Conservation (phyloP, 169 alveolate genomes). For the Amoebophrya sp. region DNA sequence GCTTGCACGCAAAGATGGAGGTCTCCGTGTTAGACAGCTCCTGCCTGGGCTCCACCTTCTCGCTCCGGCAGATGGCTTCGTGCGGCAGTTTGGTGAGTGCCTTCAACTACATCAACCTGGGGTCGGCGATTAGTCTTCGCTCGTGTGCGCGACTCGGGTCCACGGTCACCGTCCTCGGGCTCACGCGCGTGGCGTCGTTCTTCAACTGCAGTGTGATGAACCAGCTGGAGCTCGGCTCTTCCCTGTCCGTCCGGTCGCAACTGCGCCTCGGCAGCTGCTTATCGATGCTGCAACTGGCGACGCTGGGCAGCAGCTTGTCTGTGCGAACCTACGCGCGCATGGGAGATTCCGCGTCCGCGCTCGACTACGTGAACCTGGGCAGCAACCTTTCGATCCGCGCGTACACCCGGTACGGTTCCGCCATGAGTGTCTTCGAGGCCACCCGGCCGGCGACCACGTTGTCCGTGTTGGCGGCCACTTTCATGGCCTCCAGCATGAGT, state of each 20-base stretch:
- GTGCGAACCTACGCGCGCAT: background rate
- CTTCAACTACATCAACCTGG: slow-evolving; percentile 24
- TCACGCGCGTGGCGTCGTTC: background rate
- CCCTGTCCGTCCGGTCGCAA: background rate
- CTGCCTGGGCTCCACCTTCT: background rate
- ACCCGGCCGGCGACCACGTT: slow-evolving; percentile 10
- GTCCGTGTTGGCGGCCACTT: background rate
- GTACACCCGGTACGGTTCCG: background rate
- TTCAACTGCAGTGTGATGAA: background rate
- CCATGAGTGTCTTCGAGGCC: background rate
- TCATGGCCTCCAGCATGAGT: background rate
- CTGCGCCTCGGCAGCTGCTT: background rate
- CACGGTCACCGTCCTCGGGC: background rate
- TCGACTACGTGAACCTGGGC: slow-evolving; percentile 21
- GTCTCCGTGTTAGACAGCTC: background rate
- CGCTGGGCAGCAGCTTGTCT: background rate
- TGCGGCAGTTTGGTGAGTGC: background rate
- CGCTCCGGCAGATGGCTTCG: background rate
- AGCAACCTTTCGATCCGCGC: slow-evolving; percentile 25
- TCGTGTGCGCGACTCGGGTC: background rate
- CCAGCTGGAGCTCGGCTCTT: background rate
- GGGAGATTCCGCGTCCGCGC: background rate
- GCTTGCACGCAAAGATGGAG: background rate
- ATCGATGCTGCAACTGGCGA: background rate
- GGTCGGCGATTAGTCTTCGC: background rate